These are phyloP conservation scores for Microdochium nivale DNA, from an alignment of 2,329 filamentous ascomycete species.

Conservation along the genomic window DNA sequence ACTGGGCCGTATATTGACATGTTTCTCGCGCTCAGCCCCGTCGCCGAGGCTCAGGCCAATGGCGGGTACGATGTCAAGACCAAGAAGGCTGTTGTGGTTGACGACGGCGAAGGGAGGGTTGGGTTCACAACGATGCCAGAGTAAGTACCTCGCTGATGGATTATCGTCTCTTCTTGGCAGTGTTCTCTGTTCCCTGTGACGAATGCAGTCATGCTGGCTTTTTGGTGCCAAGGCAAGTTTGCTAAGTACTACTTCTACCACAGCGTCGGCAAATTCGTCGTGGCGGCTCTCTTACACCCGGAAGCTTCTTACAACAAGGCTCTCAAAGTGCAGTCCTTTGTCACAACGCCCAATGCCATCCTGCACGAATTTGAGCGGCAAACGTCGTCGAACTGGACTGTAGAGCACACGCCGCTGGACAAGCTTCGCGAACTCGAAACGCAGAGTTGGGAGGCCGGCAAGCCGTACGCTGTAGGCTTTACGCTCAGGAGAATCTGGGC, in stretches of 20 bases:
- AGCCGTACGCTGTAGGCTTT: slow-evolving; percentile 41
- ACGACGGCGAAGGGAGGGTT: slow-evolving; percentile 50
- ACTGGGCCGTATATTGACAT: slow-evolving; percentile 53
- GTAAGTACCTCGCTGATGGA: slow-evolving; percentile 35
- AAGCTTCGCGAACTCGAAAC: slow-evolving; percentile 48
- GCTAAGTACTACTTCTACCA: slow-evolving; percentile 22
- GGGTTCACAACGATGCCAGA: slow-evolving; percentile 66
- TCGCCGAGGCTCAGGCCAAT: slow-evolving; percentile 19
- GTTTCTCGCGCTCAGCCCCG: slow-evolving; percentile 34
- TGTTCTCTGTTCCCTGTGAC: not conserved
- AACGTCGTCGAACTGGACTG: slow-evolving; percentile 47
- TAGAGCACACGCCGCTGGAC: slow-evolving; percentile 42
- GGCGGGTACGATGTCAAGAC: slow-evolving; percentile 51
- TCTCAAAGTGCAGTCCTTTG: slow-evolving; percentile 64
- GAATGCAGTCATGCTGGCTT: not conserved
- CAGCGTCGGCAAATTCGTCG: slow-evolving; percentile 59
- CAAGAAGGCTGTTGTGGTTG: slow-evolving; percentile 53
- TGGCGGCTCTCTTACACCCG: slow-evolving; percentile 51
- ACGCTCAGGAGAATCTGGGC: slow-evolving; percentile 66
- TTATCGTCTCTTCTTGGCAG: too few species aligned
- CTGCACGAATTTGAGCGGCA: slow-evolving; percentile 61
- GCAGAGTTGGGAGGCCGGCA: slow-evolving; percentile 45
- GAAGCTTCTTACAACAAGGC: slow-evolving; percentile 42
- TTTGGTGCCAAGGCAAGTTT: not conserved
- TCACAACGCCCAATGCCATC: slow-evolving; percentile 53